Percentiles rank a stretch among this genome's conserved stretches.
phyloP scores from a whole-genome alignment of 2,329 filamentous ascomycete genomes.

The Knufia fluminis region DNA sequence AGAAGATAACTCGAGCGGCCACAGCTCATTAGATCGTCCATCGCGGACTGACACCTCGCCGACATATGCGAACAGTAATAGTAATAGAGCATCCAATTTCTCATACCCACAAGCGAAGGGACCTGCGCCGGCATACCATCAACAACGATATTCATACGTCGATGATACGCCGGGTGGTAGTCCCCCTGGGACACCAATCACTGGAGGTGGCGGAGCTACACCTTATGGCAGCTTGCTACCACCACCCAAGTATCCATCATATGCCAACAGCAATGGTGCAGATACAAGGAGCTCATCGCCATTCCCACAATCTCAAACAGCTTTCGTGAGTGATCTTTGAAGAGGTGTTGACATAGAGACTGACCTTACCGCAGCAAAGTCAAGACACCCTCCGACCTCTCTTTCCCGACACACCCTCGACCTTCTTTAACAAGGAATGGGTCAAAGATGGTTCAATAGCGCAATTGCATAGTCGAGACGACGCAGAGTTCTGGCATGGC shows the following conservation, averaged over 20 bases:
- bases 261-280: slow-evolving; percentile 11
- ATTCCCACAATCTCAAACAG: slow-evolving; percentile 26
- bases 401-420: slow-evolving; percentile 25
- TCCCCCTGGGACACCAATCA: slow-evolving; percentile 4
- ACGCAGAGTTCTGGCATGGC: slow-evolving; percentile 30
- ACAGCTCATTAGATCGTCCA: slow-evolving; percentile 9
- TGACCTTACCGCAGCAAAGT: slow-evolving; percentile 26
- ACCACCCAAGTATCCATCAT: slow-evolving; percentile 15
- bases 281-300: slow-evolving; percentile 23
- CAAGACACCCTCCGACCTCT: slow-evolving; percentile 29
- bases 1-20: slow-evolving; percentile 8
- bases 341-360: not conserved
- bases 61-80: not conserved
- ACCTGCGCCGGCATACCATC: not conserved
- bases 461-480: slow-evolving; percentile 29
- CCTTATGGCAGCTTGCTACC: slow-evolving; percentile 6
- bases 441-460: slow-evolving; percentile 31
- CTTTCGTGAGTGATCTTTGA: slow-evolving; percentile 23
- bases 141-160: slow-evolving; percentile 6
- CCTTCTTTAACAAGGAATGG: slow-evolving; percentile 29
- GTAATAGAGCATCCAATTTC: not conserved
- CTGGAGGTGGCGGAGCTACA: slow-evolving; percentile 5
- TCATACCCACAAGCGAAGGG: not conserved
- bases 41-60: slow-evolving; percentile 6
- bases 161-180: slow-evolving; percentile 7